These are phyloP conservation scores for Excoecaria agallocha DNA, from an alignment of 345 rosid genomes.

Conservation along the genomic window DNA sequence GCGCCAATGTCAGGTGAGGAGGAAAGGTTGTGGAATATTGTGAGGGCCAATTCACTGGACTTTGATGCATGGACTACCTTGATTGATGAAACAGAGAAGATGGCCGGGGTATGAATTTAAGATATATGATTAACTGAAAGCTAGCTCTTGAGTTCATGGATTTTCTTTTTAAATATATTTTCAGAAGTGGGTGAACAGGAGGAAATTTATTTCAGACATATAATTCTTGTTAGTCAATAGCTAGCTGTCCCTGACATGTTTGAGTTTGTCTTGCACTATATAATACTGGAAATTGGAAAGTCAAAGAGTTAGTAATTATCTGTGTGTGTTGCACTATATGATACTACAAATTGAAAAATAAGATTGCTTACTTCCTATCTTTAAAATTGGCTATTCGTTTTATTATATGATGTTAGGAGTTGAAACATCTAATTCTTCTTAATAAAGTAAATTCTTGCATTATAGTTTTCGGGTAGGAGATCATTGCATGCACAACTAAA, in stretches of 20 bases:
- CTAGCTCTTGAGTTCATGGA: not conserved
- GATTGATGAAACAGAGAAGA: slow-evolving; percentile 88
- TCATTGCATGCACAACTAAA: not conserved
- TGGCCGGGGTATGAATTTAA: slow-evolving; percentile 63
- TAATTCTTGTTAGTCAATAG: not conserved
- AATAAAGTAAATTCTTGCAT: not conserved
- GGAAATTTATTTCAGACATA: too few species aligned
- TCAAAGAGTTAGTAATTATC: too few species aligned
- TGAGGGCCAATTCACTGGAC: slow-evolving; percentile 69
- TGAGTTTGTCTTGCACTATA: not conserved
- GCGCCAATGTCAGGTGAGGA: slow-evolving; percentile 72
- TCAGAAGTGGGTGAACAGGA: too few species aligned
- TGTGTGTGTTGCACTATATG: too few species aligned
- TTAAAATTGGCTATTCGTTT: not conserved
- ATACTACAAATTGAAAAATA: too few species aligned
- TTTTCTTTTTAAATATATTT: not conserved
- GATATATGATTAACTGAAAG: not conserved
- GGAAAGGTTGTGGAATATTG: slow-evolving; percentile 85
- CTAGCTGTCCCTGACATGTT: not conserved
- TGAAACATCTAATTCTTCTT: not conserved
- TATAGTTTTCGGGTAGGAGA: not conserved
- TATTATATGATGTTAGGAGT: not conserved
- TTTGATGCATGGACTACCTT: slow-evolving; percentile 90
- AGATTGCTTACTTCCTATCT: too few species aligned
- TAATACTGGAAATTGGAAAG: not conserved